Evolutionary conservation across 805 yeast genomes (phyloP).

Genomic region (Candida methanosorbosa): DNA sequence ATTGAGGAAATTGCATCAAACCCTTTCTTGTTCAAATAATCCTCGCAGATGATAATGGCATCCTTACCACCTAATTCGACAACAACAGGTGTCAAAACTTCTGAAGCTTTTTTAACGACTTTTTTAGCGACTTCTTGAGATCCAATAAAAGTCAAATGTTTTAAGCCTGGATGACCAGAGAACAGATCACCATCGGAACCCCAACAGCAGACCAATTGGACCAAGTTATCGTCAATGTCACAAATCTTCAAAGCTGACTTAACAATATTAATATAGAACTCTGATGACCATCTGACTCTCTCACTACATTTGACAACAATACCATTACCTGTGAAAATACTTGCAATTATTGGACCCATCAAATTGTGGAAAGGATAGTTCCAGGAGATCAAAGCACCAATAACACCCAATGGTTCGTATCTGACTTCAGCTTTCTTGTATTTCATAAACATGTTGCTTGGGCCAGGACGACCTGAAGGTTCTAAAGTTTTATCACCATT

Average conservation of each 20-base stretch:
- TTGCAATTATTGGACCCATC: conserved; percentile 86
- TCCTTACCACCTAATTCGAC: conserved; percentile 98
- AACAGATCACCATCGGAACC: conserved; percentile 73
- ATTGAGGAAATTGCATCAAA: conserved; percentile 58
- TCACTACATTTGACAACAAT: conserved; percentile 92
- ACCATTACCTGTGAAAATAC: conserved; percentile 86
- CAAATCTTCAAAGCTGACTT: conserved; percentile 64
- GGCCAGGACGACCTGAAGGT: conserved; percentile 76
- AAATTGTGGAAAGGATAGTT: conserved; percentile 95
- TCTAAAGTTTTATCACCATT: conserved; percentile 71
- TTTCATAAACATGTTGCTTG: conserved; percentile 74
- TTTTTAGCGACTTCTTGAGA: conserved; percentile 91
- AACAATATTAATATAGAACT: conserved; percentile 64
- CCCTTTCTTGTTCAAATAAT: conserved; percentile 43
- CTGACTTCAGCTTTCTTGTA: conserved; percentile 82
- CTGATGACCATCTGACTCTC: conserved; percentile 91
- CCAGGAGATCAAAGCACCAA: conserved; percentile 92
- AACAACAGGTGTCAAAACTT: conserved; percentile 86
- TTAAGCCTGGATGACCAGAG: conserved; percentile 72
- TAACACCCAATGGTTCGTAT: conserved; percentile 87
- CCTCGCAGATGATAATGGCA: conserved; percentile 80
- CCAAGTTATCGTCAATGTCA: conserved; percentile 71
- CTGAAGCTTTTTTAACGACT: conserved; percentile 76
- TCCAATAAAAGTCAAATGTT: conserved; percentile 92
- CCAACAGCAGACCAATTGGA: conserved; percentile 83